Percentiles rank a stretch among this genome's conserved stretches.
These are phyloP conservation scores for Ramularia endophylla DNA, from an alignment of 2,329 filamentous ascomycete genomes.

Conservation along the genomic window DNA sequence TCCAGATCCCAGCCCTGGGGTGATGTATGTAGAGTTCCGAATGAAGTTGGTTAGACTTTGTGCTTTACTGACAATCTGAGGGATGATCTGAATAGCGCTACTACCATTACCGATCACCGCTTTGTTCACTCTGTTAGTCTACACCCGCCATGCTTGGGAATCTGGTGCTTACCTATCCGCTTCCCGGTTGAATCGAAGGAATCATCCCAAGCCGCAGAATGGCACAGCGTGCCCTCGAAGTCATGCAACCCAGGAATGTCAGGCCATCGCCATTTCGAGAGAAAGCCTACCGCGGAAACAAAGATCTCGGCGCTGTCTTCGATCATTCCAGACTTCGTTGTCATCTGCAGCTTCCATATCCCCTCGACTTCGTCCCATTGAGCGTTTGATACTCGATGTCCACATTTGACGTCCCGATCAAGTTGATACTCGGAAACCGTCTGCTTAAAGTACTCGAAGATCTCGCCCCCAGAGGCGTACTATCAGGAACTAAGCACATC, in stretches of 20 bases:
- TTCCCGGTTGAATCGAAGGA: conserved; percentile 33
- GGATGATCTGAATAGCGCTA: conserved; percentile 39
- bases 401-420: conserved; percentile 35
- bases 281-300: conserved; percentile 27
- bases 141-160: no score
- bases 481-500: no score
- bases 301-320: conserved; percentile 32
- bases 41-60: conserved; percentile 29
- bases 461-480: conserved; percentile 37
- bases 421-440: conserved; percentile 36
- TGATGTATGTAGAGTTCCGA: conserved; percentile 31
- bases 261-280: conserved; percentile 33
- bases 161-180: conserved; percentile 25
- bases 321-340: conserved; percentile 22
- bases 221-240: conserved; percentile 39
- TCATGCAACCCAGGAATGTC: conserved; percentile 36
- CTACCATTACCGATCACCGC: conserved; percentile 37
- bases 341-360: conserved; percentile 33
- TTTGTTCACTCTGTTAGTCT: no score
- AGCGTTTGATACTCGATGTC: conserved; percentile 32
- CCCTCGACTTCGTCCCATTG: conserved; percentile 30
- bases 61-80: conserved; percentile 34
- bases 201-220: conserved; percentile 38
- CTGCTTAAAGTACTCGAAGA: conserved; percentile 37
- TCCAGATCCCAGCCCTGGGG: conserved; percentile 23